A percentile compares a stretch with the other conserved stretches of the same genome.
Conservation (phyloP, 2,329 filamentous ascomycete species). For the Stagonosporopsis chrysanthemi region DNA sequence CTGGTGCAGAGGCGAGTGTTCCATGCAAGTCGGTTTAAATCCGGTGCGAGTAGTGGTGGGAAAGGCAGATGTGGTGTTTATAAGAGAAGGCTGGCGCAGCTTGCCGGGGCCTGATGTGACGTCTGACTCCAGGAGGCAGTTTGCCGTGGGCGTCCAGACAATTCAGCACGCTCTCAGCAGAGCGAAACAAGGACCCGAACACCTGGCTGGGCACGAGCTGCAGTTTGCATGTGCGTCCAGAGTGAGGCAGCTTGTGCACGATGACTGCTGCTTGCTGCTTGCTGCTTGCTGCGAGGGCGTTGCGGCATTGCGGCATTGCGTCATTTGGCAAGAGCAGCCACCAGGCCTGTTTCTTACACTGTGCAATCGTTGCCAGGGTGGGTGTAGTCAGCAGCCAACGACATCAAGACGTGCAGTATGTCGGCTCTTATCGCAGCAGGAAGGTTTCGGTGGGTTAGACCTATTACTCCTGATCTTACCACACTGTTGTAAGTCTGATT, state of each 20-base stretch:
- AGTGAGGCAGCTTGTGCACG: slow-evolving; percentile 17
- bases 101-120: slow-evolving; percentile 26
- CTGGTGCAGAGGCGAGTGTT: slow-evolving; percentile 2
- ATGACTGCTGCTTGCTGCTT: slow-evolving; percentile 5
- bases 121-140: slow-evolving; percentile 21
- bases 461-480: neutral
- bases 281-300: slow-evolving; percentile 4
- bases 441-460: neutral
- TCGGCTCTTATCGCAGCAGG: neutral
- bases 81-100: slow-evolving; percentile 25
- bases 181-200: slow-evolving; percentile 10
- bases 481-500: neutral
- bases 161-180: slow-evolving; percentile 15
- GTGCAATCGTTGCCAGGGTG: slow-evolving; percentile 5
- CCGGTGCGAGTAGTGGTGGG: slow-evolving; percentile 4
- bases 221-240: slow-evolving; percentile 16
- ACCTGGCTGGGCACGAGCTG: slow-evolving; percentile 24
- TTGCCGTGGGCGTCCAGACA: slow-evolving; percentile 12
- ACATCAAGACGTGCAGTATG: slow-evolving; percentile 1
- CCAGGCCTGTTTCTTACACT: slow-evolving; percentile 11
- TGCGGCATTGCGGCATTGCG: slow-evolving; percentile 8
- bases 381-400: slow-evolving; percentile 10
- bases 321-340: slow-evolving; percentile 6
- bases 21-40: slow-evolving; percentile 7
- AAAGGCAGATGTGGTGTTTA: slow-evolving; percentile 7